These are phyloP conservation scores for Boletus insuetus DNA, from an alignment of 768 basidiomycete species.

Conservation along the genomic window DNA sequence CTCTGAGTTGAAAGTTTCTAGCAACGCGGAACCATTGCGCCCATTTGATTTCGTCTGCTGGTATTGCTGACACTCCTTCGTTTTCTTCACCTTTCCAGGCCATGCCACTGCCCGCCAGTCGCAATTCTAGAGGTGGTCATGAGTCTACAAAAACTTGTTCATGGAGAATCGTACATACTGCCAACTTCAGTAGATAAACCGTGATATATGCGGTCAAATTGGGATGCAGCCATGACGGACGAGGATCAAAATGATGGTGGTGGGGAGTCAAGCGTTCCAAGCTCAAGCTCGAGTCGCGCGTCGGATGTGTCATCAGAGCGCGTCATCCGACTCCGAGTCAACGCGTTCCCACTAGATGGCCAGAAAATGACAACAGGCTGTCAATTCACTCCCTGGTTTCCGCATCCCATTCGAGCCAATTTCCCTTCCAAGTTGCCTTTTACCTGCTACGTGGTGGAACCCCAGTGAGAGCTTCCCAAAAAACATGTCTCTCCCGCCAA, in stretches of 20 bases:
- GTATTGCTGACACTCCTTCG: constrained; percentile 60
- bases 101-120: constrained; percentile 86
- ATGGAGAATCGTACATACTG: constrained; percentile 54
- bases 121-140: constrained; percentile 57
- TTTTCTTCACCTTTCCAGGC: constrained; percentile 88
- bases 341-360: too few species aligned
- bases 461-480: too few species aligned
- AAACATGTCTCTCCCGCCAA: too few species aligned
- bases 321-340: too few species aligned
- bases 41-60: constrained; percentile 78
- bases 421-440: too few species aligned
- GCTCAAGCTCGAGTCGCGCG: background rate
- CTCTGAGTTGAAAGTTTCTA: constrained; percentile 83
- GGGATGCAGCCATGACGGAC: constrained; percentile 56
- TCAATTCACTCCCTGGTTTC: too few species aligned
- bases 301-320: constrained; percentile 23
- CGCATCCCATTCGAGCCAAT: too few species aligned
- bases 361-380: too few species aligned
- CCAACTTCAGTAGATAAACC: constrained; percentile 70
- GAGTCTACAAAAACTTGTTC: background rate
- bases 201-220: constrained; percentile 85
- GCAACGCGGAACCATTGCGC: constrained; percentile 91
- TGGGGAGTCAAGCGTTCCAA: constrained; percentile 32
- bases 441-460: too few species aligned
- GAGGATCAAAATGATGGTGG: constrained; percentile 2